Evolutionary conservation across 139 green algal genomes (phyloP), one percentile per base, ranked within the genome.

Genomic region (Chlamydomonas urium): DNA sequence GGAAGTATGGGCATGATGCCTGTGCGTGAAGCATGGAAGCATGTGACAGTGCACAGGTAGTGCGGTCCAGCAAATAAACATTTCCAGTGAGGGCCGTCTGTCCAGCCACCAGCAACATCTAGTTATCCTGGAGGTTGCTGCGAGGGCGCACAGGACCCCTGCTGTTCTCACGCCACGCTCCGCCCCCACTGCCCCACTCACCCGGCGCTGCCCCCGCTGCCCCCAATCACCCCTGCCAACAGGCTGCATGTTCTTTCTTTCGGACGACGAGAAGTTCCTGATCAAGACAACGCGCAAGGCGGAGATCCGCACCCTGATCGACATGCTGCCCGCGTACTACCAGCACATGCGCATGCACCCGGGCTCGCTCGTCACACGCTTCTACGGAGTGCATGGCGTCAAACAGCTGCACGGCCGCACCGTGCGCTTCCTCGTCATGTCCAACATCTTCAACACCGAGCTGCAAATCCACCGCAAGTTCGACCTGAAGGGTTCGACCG

Each of bases 341-440:
- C 62, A 66, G 26, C 90, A 97, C 78, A 87, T 97, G 75, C 50
- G 72, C 57, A 37, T 71, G 26, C 63, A 92, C 72, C 75, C 79
- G 1, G 48, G 91, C 65, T 92, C 88, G 6, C 81, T 97, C 37
- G 80, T 97, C 47, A 92, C 90, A 35, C 93, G 93, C 79, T 97
- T 97, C 77, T 97, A 91, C 65, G 93, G 93, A 38, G 79, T 97
- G 58, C 85, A 97, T 76, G 82, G 88, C 32, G 79, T 97, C 29
- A 92, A 88, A 72, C 88, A 91, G 26, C 47, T 75, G 28, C 81
- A 89, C 62, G 90, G 90, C n/a, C 73, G 79, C 62, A 91, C 91
- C 59, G 90, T 94, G 50, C 87, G 95, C 0, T 98, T 99, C 76
- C 80, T 99, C 35, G 93, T 99, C 6, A 98, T 99, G 95, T 83